phyloP scores from a whole-genome alignment of 768 basidiomycete species.

The Serendipita vermifera region DNA sequence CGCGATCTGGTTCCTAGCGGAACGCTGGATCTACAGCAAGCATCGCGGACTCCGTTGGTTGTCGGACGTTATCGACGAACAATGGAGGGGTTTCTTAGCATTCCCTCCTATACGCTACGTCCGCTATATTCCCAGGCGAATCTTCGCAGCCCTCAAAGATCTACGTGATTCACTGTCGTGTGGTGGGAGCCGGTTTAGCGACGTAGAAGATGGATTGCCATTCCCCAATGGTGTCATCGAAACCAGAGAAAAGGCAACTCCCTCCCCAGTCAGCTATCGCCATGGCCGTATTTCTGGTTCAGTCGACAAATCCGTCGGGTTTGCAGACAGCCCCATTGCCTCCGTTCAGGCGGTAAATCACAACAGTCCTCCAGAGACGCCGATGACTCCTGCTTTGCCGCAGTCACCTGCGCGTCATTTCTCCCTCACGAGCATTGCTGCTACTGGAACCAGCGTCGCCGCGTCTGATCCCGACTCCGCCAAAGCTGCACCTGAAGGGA shows the following conservation, averaged over 20 bases:
- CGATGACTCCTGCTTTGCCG: no score
- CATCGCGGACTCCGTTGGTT: constrained; percentile 61
- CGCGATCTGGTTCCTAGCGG: constrained; percentile 60
- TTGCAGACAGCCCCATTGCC: background rate
- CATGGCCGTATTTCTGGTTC: background rate
- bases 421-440: constrained; percentile 1
- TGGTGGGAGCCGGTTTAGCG: no score
- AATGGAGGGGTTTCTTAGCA: background rate
- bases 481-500: background rate
- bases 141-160: background rate
- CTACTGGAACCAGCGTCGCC: no score
- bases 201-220: constrained; percentile 1
- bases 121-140: background rate
- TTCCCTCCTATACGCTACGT: background rate
- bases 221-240: background rate
- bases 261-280: background rate
- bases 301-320: background rate
- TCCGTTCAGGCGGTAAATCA: background rate
- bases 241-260: background rate
- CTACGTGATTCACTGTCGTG: no score
- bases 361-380: background rate
- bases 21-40: constrained; percentile 48
- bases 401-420: background rate
- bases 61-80: constrained; percentile 37
- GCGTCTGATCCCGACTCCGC: background rate